Evolutionary conservation across 1,284 basidiomycete genomes (phyloP).

Genomic region (Cutaneotrichosporon sp.): DNA sequence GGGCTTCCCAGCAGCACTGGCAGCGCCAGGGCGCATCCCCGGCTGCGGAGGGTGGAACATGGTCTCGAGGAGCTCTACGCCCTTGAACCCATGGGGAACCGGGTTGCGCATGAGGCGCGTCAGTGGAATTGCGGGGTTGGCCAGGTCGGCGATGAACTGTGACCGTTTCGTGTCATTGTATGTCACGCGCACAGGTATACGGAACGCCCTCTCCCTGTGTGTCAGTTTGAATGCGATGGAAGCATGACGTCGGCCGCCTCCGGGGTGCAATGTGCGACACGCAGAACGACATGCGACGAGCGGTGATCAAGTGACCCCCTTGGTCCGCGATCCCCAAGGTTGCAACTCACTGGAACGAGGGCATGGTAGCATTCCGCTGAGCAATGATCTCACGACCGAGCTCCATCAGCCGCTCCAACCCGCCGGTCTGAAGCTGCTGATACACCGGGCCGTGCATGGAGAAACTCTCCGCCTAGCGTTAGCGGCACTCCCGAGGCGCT

Average conservation of each 20-base stretch:
- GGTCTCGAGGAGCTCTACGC: slow-evolving; percentile 84
- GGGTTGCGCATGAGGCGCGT: slow-evolving; percentile 76
- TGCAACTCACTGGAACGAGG: slow-evolving; percentile 29
- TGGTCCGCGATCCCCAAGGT: background rate
- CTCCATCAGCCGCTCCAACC: slow-evolving; percentile 68
- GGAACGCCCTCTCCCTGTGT: slow-evolving; percentile 69
- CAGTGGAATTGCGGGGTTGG: slow-evolving; percentile 82
- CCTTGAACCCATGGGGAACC: slow-evolving; percentile 90
- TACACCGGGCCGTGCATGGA: slow-evolving; percentile 60
- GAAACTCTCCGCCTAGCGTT: slow-evolving; percentile 57
- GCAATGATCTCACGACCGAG: slow-evolving; percentile 76
- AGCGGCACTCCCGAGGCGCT: background rate
- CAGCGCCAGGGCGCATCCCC: background rate
- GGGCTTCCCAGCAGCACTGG: slow-evolving; percentile 14
- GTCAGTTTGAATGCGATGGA: background rate
- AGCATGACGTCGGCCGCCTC: background rate
- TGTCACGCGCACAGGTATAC: slow-evolving; percentile 82
- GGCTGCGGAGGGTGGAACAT: slow-evolving; percentile 59
- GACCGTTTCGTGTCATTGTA: slow-evolving; percentile 84
- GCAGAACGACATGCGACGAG: background rate
- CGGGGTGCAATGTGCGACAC: slow-evolving; percentile 1
- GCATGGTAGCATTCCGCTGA: slow-evolving; percentile 55
- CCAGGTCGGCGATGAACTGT: slow-evolving; percentile 87
- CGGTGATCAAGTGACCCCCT: background rate
- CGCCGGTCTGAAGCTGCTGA: slow-evolving; percentile 55